These are phyloP conservation scores for Starmerella vaccinii DNA, from an alignment of 805 yeast species.

Conservation along the genomic window DNA sequence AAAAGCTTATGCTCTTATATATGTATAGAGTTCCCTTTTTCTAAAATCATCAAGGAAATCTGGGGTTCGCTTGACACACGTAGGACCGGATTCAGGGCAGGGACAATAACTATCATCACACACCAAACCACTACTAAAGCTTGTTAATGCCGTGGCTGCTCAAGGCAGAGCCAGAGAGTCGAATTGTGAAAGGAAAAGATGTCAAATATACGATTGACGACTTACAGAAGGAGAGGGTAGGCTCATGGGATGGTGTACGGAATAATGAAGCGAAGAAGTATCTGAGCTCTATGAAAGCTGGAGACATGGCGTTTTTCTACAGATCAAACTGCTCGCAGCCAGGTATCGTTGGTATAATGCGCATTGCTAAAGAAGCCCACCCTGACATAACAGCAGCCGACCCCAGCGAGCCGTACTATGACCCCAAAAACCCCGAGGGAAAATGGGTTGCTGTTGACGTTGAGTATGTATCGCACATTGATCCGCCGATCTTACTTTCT, in stretches of 20 bases:
- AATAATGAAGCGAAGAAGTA: slow-evolving; percentile 48
- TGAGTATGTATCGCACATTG: slow-evolving; percentile 35
- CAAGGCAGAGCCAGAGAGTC: slow-evolving; percentile 45
- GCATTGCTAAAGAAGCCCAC: slow-evolving; percentile 28
- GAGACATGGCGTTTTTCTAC: slow-evolving; percentile 43
- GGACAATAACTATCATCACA: too few relatives aligned
- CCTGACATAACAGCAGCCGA: slow-evolving; percentile 35
- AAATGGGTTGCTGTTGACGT: slow-evolving; percentile 53
- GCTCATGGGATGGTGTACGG: slow-evolving; percentile 54
- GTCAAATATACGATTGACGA: slow-evolving; percentile 41
- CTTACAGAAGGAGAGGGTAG: slow-evolving; percentile 33
- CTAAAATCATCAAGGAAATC: too few relatives aligned
- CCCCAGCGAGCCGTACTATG: slow-evolving; percentile 38
- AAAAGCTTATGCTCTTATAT: too few relatives aligned
- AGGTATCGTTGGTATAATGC: slow-evolving; percentile 43
- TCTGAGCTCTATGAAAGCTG: slow-evolving; percentile 39
- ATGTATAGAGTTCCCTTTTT: too few relatives aligned
- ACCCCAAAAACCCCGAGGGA: slow-evolving; percentile 38
- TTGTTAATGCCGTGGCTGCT: slow-evolving; percentile 37
- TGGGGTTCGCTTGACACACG: too few relatives aligned
- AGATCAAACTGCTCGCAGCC: slow-evolving; percentile 48
- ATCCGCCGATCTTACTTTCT: slow-evolving; percentile 34
- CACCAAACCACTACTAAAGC: neutral
- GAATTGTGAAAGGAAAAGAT: slow-evolving; percentile 43
- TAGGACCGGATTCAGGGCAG: neutral